Conservation (phyloP, 352 stramenopile species). For the Pythium brachiatum region DNA sequence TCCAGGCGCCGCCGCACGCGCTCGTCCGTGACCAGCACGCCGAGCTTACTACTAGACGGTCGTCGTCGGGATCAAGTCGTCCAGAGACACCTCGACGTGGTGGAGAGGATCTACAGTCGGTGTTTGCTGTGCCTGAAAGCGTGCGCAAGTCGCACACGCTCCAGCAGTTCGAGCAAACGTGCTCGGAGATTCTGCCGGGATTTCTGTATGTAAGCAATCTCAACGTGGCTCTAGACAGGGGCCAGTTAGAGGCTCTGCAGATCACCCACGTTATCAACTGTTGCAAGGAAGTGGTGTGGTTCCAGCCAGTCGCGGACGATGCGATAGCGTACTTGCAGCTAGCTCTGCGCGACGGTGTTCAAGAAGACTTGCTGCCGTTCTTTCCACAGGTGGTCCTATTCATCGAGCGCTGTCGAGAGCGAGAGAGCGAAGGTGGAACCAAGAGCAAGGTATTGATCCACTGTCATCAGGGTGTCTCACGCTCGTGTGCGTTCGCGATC, state of each 20-base stretch:
- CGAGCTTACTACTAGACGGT: background rate
- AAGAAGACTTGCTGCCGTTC: conserved; percentile 68
- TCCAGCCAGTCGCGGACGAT: background rate
- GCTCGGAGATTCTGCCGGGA: conserved; percentile 50
- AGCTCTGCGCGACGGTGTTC: conserved; percentile 48
- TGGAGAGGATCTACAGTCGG: background rate
- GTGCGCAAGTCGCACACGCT: conserved; percentile 52
- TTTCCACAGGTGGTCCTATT: conserved; percentile 44
- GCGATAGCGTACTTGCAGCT: conserved; percentile 27
- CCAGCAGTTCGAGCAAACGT: conserved; percentile 39
- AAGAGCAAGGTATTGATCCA: conserved; percentile 44
- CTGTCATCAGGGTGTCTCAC: conserved; percentile 71
- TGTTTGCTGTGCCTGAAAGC: conserved; percentile 50
- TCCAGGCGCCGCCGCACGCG: conserved; percentile 13
- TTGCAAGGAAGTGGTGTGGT: conserved; percentile 38
- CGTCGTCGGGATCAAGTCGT: background rate
- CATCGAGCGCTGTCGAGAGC: conserved; percentile 29
- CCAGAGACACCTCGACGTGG: background rate
- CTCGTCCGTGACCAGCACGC: background rate
- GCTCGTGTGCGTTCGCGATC: conserved; percentile 63
- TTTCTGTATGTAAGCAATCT: conserved; percentile 67
- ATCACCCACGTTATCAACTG: conserved; percentile 66
- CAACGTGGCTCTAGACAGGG: conserved; percentile 32
- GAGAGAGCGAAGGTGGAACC: background rate
- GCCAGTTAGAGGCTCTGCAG: conserved; percentile 27